Evolutionary conservation across 768 basidiomycete genomes (phyloP).

Genomic region (Psilocybe subaeruginosa): DNA sequence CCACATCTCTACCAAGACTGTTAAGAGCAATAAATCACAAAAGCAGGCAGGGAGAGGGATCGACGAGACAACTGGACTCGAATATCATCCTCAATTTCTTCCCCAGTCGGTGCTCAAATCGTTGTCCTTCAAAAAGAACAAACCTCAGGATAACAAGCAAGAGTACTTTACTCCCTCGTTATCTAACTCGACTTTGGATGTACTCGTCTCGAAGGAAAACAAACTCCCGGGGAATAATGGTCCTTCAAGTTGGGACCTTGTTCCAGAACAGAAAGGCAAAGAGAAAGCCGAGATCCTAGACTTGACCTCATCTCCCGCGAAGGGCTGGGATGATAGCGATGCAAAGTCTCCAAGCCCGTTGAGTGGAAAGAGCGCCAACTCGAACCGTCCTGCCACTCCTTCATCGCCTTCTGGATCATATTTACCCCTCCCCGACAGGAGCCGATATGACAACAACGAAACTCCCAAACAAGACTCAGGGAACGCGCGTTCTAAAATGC

Average conservation of each 20-base stretch:
- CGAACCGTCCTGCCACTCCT: conserved; percentile 13
- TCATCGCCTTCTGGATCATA: neutral
- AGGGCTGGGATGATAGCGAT: neutral
- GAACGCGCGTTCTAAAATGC: neutral
- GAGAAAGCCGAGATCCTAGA: neutral
- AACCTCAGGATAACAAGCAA: conserved; percentile 22
- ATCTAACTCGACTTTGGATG: conserved; percentile 3
- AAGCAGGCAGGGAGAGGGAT: neutral
- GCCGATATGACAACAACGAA: neutral
- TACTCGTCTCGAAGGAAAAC: conserved; percentile 13
- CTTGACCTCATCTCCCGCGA: neutral
- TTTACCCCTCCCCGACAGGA: neutral
- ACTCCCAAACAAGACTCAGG: neutral
- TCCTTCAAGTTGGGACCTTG: neutral
- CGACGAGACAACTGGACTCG: conserved; percentile 18
- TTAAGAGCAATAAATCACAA: neutral
- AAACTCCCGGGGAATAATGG: neutral
- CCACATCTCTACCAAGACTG: neutral
- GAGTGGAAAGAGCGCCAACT: conserved; percentile 12
- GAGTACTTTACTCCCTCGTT: neutral
- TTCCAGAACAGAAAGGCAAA: neutral
- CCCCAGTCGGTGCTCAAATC: conserved; percentile 13
- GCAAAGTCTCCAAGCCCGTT: conserved; percentile 9
- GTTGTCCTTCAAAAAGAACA: conserved; percentile 36
- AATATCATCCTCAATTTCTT: conserved; percentile 14